Evolutionary conservation across 495 filamentous ascomycete species (phyloP).

Genomic region (Bryoglossum gracile): DNA sequence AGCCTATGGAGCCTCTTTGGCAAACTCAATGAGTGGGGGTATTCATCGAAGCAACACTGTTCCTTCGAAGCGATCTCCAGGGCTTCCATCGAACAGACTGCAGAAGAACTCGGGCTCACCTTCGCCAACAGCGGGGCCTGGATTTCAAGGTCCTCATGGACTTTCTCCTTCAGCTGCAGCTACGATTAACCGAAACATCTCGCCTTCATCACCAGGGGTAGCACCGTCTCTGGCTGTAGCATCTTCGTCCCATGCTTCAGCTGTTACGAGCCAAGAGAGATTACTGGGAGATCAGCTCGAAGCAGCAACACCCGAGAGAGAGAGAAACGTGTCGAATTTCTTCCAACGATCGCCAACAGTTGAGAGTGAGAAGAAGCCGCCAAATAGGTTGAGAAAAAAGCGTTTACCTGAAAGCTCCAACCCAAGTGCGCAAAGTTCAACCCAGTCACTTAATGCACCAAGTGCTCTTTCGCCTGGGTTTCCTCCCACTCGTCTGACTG

Average conservation of each 20-base stretch:
- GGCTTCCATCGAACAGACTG: conserved; percentile 40
- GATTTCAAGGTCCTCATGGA: conserved; percentile 26
- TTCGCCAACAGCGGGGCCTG: conserved; percentile 17
- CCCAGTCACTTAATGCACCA: conserved; percentile 55
- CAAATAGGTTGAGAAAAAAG: conserved; percentile 84
- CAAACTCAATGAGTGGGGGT: conserved; percentile 47
- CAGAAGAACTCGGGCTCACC: conserved; percentile 21
- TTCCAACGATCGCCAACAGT: conserved; percentile 60
- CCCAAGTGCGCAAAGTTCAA: conserved; percentile 80
- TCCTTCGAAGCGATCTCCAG: conserved; percentile 86
- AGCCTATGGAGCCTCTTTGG: conserved; percentile 36
- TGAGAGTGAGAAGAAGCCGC: conserved; percentile 56
- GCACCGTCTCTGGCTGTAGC: conserved; percentile 5
- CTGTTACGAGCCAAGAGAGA: conserved; percentile 43
- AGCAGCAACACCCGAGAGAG: conserved; percentile 56
- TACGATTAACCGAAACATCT: conserved; percentile 2
- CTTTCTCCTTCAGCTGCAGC: conserved; percentile 12
- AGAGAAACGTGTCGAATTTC: conserved; percentile 59
- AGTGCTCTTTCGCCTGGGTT: conserved; percentile 31
- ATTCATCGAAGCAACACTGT: conserved; percentile 90
- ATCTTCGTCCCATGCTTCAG: conserved; percentile 22
- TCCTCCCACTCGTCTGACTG: conserved; percentile 18
- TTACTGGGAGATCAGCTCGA: conserved; percentile 30
- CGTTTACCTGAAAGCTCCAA: conserved; percentile 64
- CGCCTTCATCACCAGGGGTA: conserved; percentile 9